These are phyloP conservation scores for Ormosia emarginata DNA, from an alignment of 306 rosid species.

Conservation along the genomic window DNA sequence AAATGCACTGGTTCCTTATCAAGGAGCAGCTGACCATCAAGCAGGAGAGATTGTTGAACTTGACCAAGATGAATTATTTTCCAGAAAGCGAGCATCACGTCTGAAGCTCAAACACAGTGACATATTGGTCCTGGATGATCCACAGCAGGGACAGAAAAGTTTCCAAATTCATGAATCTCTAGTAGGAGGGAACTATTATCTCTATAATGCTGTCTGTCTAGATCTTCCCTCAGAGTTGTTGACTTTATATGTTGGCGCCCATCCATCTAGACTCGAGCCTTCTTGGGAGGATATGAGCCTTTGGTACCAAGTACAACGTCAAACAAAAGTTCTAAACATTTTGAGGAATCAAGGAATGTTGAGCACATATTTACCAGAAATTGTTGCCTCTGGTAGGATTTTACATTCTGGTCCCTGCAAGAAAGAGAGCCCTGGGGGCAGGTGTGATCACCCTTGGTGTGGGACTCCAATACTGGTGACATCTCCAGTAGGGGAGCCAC, in stretches of 20 bases:
- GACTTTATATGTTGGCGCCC: conserved; percentile 74
- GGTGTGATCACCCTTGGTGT: conserved; percentile 87
- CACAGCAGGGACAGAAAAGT: conserved; percentile 66
- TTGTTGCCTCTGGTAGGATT: conserved; percentile 78
- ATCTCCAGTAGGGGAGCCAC: conserved; percentile 78
- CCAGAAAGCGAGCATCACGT: conserved; percentile 42
- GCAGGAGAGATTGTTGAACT: conserved; percentile 75
- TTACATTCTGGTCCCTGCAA: conserved; percentile 76
- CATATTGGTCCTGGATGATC: conserved; percentile 71
- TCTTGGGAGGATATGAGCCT: conserved; percentile 99
- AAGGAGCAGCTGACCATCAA: conserved; percentile 38
- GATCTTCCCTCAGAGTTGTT: conserved; percentile 59
- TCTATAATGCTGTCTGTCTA: conserved; percentile 63
- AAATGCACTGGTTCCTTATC: conserved; percentile 60
- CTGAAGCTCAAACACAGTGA: conserved; percentile 63
- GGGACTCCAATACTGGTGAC: conserved; percentile 91
- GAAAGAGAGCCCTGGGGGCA: conserved; percentile 72
- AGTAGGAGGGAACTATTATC: conserved; percentile 60
- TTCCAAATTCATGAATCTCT: conserved; percentile 75
- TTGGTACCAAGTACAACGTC: conserved; percentile 96
- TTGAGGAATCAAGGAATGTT: conserved; percentile 67
- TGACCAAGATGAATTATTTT: conserved; percentile 48
- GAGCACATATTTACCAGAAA: conserved; percentile 71
- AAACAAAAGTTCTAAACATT: conserved; percentile 81
- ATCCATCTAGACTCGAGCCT: conserved; percentile 84